Base-by-base conservation (phyloP, 345 rosid species). In the Pugionium dolabratum region DNA sequence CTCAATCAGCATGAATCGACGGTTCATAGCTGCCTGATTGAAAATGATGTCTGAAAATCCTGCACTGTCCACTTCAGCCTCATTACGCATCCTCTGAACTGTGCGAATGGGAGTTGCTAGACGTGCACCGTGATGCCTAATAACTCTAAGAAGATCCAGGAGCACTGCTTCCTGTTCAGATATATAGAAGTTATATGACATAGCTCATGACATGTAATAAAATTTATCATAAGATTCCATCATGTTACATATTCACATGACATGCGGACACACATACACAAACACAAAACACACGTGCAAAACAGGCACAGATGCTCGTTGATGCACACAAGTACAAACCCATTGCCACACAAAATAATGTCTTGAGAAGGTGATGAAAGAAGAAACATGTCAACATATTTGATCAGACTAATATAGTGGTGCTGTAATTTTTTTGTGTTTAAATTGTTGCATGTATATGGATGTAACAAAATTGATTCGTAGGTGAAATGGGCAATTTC, bases 41-140 rank as follows among this genome's bases (percentile, higher is more conserved):
- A 78, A 86, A 66, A 70, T 46, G 3, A 80, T 66, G 67, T 90
- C 96, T 46, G 88, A 79, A 79, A 82, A 87, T 48, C 84, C 88
- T 55, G 81, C 62, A 43, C 73, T 83, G 36, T 90, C 98, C 75
- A 86, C 62, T 54, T 90, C 97, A 56, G 88, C 70, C 51, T 90
- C 96, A 0, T 76, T 57, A 75, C 88, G 84, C 65, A 85, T 66
- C 57, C 89, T 90, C 74, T 88, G 97, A 40, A 93, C 82, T 25
- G 94, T 90, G 52, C 98, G 94, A 57, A 90, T 88, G 25, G 96
- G 98, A 57, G 94, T 93, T 71, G 98, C 98, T 4, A 93, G 96
- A 37, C 91, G 84, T 32, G 94, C 97, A 7, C 83, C 76, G 26
- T 93, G 98, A 78, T 93, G 92, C 54, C 90, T 85, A 45, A 90